Conservation (phyloP, 495 filamentous ascomycete species). For the Achaetomiella virescens region DNA sequence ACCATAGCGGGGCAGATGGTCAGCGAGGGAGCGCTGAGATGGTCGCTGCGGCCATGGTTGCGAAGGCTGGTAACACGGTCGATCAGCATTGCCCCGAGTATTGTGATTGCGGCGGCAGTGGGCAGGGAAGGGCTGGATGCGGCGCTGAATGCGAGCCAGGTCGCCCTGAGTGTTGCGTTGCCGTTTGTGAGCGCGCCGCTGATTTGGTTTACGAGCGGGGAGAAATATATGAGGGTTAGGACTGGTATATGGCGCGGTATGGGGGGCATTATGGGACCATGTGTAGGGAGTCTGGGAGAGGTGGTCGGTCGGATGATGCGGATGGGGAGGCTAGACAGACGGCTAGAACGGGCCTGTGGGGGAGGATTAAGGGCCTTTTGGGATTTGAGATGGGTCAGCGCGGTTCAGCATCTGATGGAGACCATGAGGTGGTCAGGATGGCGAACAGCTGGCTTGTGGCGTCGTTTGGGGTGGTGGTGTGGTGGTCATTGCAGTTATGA, state of each 20-base stretch:
- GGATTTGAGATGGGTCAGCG: background rate
- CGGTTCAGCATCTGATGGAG: background rate
- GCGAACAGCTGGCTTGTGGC: conserved; percentile 54
- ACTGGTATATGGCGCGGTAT: conserved; percentile 29
- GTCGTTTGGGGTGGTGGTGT: conserved; percentile 51
- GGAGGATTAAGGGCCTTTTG: background rate
- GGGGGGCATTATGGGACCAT: conserved; percentile 5
- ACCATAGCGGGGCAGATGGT: conserved; percentile 58
- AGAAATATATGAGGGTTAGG: conserved; percentile 72
- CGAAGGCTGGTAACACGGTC: conserved; percentile 47
- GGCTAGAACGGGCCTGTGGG: background rate
- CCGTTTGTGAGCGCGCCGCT: conserved; percentile 78
- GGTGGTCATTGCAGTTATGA: conserved; percentile 64
- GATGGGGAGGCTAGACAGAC: background rate
- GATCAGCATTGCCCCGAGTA: conserved; percentile 68
- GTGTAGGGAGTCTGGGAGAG: background rate
- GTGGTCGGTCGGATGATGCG: conserved; percentile 5
- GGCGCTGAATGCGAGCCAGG: conserved; percentile 73
- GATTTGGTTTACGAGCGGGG: conserved; percentile 79
- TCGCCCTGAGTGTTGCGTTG: conserved; percentile 71
- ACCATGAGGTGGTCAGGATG: conserved; percentile 43
- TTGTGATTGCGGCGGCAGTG: conserved; percentile 70
- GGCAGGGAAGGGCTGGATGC: conserved; percentile 43
- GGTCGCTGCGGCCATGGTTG: conserved; percentile 54
- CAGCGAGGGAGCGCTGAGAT: conserved; percentile 49